Evolutionary conservation across 2,329 filamentous ascomycete genomes (phyloP).

Genomic region (Penicillium fuscoglaucum): DNA sequence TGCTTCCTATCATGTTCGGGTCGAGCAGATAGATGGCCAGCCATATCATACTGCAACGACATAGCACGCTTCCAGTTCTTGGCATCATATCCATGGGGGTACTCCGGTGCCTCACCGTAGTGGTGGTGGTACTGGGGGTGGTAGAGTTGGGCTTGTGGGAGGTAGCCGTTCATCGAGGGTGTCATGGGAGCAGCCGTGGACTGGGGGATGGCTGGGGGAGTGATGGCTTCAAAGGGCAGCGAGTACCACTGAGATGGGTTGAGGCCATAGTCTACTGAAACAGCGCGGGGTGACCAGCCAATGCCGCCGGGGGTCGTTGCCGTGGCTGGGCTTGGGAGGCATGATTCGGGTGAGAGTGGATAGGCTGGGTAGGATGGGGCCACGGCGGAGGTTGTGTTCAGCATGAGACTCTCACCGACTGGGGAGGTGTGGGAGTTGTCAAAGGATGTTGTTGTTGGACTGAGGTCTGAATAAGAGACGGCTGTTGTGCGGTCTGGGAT

Average conservation of each 20-base stretch:
- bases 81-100: slow-evolving; percentile 21
- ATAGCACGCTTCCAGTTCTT: slow-evolving; percentile 35
- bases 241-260: slow-evolving; percentile 33
- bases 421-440: slow-evolving; percentile 31
- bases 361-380: slow-evolving; percentile 31
- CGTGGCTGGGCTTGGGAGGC: slow-evolving; percentile 31
- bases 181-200: slow-evolving; percentile 25
- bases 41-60: slow-evolving; percentile 31
- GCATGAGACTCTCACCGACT: slow-evolving; percentile 25
- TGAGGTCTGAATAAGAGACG: slow-evolving; percentile 21
- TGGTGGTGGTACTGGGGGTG: slow-evolving; percentile 24
- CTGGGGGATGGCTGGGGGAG: slow-evolving; percentile 28
- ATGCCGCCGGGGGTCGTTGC: slow-evolving; percentile 21
- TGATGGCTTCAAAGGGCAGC: slow-evolving; percentile 29
- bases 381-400: slow-evolving; percentile 29
- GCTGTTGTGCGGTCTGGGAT: slow-evolving; percentile 23
- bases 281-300: slow-evolving; percentile 19
- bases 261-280: slow-evolving; percentile 25
- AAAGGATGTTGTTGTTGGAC: slow-evolving; percentile 27
- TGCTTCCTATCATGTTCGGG: slow-evolving; percentile 16
- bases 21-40: slow-evolving; percentile 7
- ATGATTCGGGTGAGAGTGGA: slow-evolving; percentile 29
- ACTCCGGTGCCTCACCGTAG: slow-evolving; percentile 17
- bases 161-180: slow-evolving; percentile 24
- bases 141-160: slow-evolving; percentile 23